Conservation (phyloP, 2,329 filamentous ascomycete genomes). For the Diaporthe velutina region DNA sequence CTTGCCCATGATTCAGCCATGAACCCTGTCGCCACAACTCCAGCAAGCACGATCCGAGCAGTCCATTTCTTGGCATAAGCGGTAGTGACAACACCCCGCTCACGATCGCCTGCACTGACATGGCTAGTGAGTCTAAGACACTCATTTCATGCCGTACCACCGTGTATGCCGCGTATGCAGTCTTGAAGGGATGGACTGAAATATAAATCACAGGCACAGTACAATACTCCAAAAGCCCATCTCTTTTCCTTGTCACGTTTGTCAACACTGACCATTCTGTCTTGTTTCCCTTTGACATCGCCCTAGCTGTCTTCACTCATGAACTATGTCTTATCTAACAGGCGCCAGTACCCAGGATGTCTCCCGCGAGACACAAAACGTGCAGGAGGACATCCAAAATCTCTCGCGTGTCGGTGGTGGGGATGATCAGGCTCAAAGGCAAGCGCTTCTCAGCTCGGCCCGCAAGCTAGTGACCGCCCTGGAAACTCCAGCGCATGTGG, state of each 20-base stretch:
- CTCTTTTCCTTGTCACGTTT: neutral
- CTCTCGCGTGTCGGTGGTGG: neutral
- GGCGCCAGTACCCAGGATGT: neutral
- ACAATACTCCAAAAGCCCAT: neutral
- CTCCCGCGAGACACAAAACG: neutral
- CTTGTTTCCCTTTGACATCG: neutral
- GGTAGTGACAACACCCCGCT: neutral
- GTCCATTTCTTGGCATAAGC: neutral
- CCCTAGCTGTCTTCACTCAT: neutral
- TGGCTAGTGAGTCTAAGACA: neutral
- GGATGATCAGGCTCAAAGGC: neutral
- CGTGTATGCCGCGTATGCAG: neutral
- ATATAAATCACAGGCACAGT: too few species aligned
- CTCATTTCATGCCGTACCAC: neutral
- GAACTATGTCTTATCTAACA: neutral
- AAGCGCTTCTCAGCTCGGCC: constrained; percentile 9
- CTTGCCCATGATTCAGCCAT: neutral
- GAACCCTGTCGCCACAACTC: neutral
- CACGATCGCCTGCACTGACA: neutral
- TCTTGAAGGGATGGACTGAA: neutral
- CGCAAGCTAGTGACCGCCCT: constrained; percentile 13
- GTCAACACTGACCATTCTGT: neutral
- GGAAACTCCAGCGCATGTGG: constrained; percentile 6
- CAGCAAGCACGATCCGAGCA: neutral
- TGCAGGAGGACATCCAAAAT: neutral